A percentile compares a stretch with the other conserved stretches of the same genome.
Evolutionary conservation across 1,284 basidiomycete genomes (phyloP).

Genomic region (Naganishia cerealis): DNA sequence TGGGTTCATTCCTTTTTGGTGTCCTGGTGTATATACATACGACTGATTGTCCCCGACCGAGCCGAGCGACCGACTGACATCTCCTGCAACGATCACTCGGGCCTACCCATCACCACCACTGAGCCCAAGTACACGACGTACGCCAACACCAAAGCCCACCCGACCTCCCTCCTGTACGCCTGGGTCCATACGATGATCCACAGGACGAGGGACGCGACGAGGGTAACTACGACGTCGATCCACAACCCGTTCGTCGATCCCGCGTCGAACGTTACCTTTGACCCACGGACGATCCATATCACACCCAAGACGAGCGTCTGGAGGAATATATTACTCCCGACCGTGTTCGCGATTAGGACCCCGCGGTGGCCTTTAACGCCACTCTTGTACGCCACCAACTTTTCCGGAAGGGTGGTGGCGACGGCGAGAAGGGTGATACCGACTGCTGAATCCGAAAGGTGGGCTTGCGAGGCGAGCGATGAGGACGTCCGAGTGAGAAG

Average conservation of each 20-base stretch:
- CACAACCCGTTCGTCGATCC: neutral
- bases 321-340: slow-evolving; percentile 49
- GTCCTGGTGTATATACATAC: too few species aligned
- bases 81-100: neutral
- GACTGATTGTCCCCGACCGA: too few species aligned
- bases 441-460: slow-evolving; percentile 42
- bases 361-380: slow-evolving; percentile 42
- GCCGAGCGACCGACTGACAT: too few species aligned
- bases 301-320: slow-evolving; percentile 47
- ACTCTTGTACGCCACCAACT: slow-evolving; percentile 43
- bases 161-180: slow-evolving; percentile 27
- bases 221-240: slow-evolving; percentile 27
- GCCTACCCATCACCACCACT: slow-evolving; percentile 11
- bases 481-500: slow-evolving; percentile 44
- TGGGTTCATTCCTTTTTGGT: too few species aligned
- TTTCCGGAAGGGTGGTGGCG: slow-evolving; percentile 49
- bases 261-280: slow-evolving; percentile 1
- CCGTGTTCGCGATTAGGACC: slow-evolving; percentile 46
- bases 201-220: slow-evolving; percentile 18
- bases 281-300: slow-evolving; percentile 36
- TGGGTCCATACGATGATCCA: slow-evolving; percentile 31
- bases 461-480: slow-evolving; percentile 39
- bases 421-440: slow-evolving; percentile 47
- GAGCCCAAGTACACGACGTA: slow-evolving; percentile 30
- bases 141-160: slow-evolving; percentile 21